These are phyloP conservation scores for Plectranthus barbatus DNA, from an alignment of 257 asterid species.

Conservation along the genomic window DNA sequence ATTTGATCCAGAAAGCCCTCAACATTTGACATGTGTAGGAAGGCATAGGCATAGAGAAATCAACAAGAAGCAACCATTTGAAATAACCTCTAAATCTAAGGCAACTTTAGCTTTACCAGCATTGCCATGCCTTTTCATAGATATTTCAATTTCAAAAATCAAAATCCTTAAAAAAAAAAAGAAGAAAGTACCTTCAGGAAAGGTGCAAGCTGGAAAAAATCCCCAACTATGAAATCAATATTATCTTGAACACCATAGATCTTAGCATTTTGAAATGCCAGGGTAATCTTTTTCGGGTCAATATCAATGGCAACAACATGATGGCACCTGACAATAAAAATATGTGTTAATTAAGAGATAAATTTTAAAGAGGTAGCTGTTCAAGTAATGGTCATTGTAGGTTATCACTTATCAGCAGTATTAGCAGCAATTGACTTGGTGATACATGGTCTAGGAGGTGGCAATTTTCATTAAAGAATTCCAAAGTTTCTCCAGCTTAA, in stretches of 20 bases:
- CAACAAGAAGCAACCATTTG: not conserved
- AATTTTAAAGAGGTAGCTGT: not conserved
- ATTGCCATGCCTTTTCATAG: not conserved
- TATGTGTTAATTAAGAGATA: conserved; percentile 9
- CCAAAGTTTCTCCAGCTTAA: not conserved
- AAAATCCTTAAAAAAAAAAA: not conserved
- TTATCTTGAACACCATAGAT: conserved; percentile 74
- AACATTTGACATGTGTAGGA: not conserved
- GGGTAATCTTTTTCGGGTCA: conserved; percentile 55
- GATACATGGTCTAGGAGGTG: not conserved
- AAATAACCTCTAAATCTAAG: not conserved
- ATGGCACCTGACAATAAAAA: conserved; percentile 38
- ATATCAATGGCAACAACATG: conserved; percentile 78
- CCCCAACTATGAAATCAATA: conserved; percentile 77
- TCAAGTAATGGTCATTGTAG: not conserved
- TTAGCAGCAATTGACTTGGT: not conserved
- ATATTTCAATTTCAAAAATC: not conserved
- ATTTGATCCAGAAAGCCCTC: not conserved
- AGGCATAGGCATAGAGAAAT: not conserved
- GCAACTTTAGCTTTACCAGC: not conserved
- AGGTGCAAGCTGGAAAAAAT: conserved; percentile 80
- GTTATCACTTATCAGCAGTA: not conserved
- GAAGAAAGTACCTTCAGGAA: conserved; percentile 48
- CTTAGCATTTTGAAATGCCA: conserved; percentile 69
- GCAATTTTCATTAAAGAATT: not conserved